Evolutionary conservation across 139 green algal genomes (phyloP), one percentile per base, ranked within the genome.

Genomic region (Mesotaenium endlicherianum): DNA sequence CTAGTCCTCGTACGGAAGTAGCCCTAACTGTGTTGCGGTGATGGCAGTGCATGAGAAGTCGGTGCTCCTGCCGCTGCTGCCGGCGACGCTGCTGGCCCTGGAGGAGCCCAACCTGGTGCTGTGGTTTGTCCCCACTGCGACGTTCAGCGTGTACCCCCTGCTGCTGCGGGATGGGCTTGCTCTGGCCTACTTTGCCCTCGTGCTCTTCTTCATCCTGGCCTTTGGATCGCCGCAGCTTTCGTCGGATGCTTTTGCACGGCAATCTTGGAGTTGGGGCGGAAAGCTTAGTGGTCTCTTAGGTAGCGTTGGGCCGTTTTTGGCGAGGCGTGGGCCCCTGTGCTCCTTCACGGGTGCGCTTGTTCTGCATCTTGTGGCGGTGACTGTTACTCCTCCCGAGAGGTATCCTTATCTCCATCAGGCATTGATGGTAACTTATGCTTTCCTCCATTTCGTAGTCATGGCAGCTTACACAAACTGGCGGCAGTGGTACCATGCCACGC

Each of bases 31-130:
- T n/a, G n/a, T n/a, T n/a, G n/a, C n/a, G n/a, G n/a, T n/a, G 2
- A 3, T 92, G 95, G 93, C 81, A 87, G 96, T 99, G 26, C 96
- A 99, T 75, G 96, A 99, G 43, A 99, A 99, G 88, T 97, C 93
- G 0, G 94, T 98, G 53, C 83, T 99, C 58, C 85, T 99, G 71
- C 92, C 95, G 6, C 90, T 97, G 49, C 77, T 98, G 68, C 96
- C 96, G 0, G 70, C 95, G 30, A 91, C 88, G 0, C 45, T 95
- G 77, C 87, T 97, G 44, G 91, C 85, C 0, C 47, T 78, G 0
- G 55, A 90, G 1, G 69, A 94, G 71, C 90, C 93, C 0, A 30
- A 36, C 8, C 47, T 94, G n/a, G 88, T 91, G 0, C 40, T 75
- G 6, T 95, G 86, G 89, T 34, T 93, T 20, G 89, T 92, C 0